These are phyloP conservation scores for Monosporascus cannonballus DNA, from an alignment of 2,329 filamentous ascomycete genomes.

Conservation along the genomic window DNA sequence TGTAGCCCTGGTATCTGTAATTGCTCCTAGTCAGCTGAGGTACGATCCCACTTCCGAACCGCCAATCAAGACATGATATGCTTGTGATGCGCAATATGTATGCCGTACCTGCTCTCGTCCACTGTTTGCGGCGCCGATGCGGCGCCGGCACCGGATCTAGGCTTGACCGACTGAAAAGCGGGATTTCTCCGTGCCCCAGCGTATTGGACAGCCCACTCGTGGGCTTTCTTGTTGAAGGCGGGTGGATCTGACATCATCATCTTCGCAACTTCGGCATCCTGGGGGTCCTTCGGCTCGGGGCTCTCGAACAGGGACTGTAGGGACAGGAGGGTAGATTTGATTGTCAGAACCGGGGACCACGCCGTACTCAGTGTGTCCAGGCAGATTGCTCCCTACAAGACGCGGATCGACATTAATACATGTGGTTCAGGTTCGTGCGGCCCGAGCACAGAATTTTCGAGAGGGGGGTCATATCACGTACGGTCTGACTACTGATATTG, in stretches of 20 bases:
- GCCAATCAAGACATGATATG: no score
- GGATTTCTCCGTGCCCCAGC: constrained; percentile 62
- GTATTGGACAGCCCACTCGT: constrained; percentile 83
- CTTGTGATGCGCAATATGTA: neutral
- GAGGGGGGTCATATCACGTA: constrained; percentile 38
- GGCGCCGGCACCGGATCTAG: constrained; percentile 28
- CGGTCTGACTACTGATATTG: constrained; percentile 90
- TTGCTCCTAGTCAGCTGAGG: neutral
- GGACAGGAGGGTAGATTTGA: constrained; percentile 91
- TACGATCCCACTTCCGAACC: neutral
- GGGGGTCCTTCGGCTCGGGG: constrained; percentile 92
- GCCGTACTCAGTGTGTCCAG: constrained; percentile 83
- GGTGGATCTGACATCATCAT: constrained; percentile 79
- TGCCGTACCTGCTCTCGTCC: constrained; percentile 41
- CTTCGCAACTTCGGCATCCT: constrained; percentile 89
- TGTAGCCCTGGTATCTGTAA: constrained; percentile 77
- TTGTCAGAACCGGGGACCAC: constrained; percentile 94
- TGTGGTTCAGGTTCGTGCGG: neutral
- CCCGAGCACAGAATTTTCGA: neutral
- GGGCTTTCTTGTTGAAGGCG: constrained; percentile 73
- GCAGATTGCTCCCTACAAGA: constrained; percentile 80
- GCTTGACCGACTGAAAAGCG: constrained; percentile 17
- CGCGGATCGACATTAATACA: neutral
- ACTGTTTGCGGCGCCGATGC: constrained; percentile 41
- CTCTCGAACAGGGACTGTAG: constrained; percentile 88